Percentiles rank a stretch among this genome's conserved stretches.
phyloP scores from a whole-genome alignment of 2,329 filamentous ascomycete genomes.

The Cadophora sp. region DNA sequence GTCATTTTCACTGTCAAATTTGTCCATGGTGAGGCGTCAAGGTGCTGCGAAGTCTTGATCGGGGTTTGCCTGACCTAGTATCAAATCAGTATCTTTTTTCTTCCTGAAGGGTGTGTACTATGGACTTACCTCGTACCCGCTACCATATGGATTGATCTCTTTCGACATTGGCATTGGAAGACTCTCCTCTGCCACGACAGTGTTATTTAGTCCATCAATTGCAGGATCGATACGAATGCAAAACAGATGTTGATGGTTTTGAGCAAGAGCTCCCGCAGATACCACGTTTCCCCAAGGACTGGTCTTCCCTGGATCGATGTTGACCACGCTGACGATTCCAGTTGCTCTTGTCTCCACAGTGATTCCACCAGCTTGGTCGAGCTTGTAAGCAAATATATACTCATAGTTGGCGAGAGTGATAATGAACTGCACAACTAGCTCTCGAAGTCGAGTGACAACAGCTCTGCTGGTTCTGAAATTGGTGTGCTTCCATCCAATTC shows the following conservation, averaged over 20 bases:
- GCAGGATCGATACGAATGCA: conserved; percentile 60
- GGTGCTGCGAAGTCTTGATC: conserved; percentile 49
- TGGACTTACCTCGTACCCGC: conserved; percentile 52
- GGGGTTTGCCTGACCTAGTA: conserved; percentile 49
- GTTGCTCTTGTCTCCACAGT: conserved; percentile 68
- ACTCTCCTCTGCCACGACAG: conserved; percentile 60
- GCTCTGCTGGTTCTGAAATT: conserved; percentile 69
- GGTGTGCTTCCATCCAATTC: conserved; percentile 74
- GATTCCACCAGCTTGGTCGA: conserved; percentile 68
- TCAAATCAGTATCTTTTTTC: neutral
- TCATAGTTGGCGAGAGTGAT: conserved; percentile 75
- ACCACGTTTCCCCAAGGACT: conserved; percentile 66
- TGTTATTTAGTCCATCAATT: conserved; percentile 60
- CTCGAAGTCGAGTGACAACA: conserved; percentile 64
- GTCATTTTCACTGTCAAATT: conserved; percentile 85
- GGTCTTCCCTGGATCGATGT: conserved; percentile 60
- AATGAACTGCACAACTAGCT: conserved; percentile 71
- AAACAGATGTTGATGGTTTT: conserved; percentile 64
- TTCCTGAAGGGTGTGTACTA: neutral
- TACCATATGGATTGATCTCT: conserved; percentile 58
- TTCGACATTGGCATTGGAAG: conserved; percentile 53
- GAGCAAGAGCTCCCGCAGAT: conserved; percentile 61
- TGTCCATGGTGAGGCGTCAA: conserved; percentile 53
- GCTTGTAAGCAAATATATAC: conserved; percentile 69
- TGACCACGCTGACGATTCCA: conserved; percentile 63